Base-by-base conservation (phyloP, 2,329 filamentous ascomycete species). In the Xylaria sp. region DNA sequence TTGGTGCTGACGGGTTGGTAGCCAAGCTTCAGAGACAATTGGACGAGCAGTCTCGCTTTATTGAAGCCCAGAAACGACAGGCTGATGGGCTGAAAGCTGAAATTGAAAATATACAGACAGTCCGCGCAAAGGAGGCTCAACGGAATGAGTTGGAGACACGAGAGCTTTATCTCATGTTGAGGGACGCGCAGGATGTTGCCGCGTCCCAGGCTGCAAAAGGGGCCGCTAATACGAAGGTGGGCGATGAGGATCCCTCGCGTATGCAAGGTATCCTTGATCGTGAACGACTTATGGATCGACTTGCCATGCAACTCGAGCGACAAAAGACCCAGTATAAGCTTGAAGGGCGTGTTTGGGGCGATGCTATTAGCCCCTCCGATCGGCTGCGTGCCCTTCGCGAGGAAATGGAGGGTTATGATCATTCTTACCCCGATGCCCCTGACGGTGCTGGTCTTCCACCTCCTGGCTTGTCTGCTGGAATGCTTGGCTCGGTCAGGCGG, bases 291-390 rank as follows among this genome's bases (percentile, higher is more conserved):
- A 95, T 99, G 89, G 90, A 92, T 71, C 88, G 92, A 56, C 82
- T 99, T 59, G 92, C 96, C 74, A 95, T 91, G 80, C 94, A 97
- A 76, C 85, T 99, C 48, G 93, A 97, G 78, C 83, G 94, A 65
- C 93, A 96, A 65, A 97, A 97, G 83, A 97, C 94, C 0, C 92
- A 97, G 72, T 96, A 91, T 76, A 97, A 97, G 76, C 84, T 99
- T 37, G 94, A 97, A 75, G 94, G 94, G 66, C 91, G 91, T 73
- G 87, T 91, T 7, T 96, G 93, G 89, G 88, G 88, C 63, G 90
- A 95, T 63, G 79, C 83, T 55, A 82, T 89, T 65, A 91, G 91
- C 42, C 93, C 94, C 10, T 97, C 92, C 50, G 94, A 99, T 76
- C 88, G 92, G 69, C 80, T 99, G 60, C 88, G 94, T 65, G 93